Conservation (phyloP, 2,329 filamentous ascomycete genomes). For the Sporothrix brunneoviolacea region DNA sequence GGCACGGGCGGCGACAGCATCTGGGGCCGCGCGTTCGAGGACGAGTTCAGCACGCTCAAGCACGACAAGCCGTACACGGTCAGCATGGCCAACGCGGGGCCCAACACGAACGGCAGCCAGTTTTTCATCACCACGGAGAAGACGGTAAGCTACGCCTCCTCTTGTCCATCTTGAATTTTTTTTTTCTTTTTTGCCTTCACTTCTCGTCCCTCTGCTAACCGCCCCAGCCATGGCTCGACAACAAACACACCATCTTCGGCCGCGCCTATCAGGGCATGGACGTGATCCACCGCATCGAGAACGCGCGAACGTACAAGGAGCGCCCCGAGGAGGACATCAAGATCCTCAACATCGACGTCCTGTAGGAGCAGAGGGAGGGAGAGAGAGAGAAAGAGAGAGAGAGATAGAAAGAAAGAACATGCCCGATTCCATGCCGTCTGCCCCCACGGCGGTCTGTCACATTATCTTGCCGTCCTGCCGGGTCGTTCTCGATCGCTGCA, state of each 20-base stretch:
- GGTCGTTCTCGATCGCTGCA: neutral
- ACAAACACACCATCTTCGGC: slow-evolving; percentile 94
- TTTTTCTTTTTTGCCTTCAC: neutral
- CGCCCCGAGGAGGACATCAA: slow-evolving; percentile 97
- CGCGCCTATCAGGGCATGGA: slow-evolving; percentile 84
- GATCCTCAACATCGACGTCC: slow-evolving; percentile 77
- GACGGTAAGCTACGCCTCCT: slow-evolving; percentile 52
- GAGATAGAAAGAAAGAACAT: too few relatives aligned
- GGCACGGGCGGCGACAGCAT: slow-evolving; percentile 87
- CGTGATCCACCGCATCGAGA: slow-evolving; percentile 94
- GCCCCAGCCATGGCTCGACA: slow-evolving; percentile 78
- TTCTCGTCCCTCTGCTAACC: neutral
- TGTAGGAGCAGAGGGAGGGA: slow-evolving; percentile 26
- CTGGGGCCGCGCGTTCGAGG: slow-evolving; percentile 86
- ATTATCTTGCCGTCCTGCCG: slow-evolving; percentile 8
- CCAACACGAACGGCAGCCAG: slow-evolving; percentile 90
- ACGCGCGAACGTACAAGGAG: slow-evolving; percentile 76
- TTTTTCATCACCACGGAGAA: slow-evolving; percentile 99
- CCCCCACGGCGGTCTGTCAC: neutral
- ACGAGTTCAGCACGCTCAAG: slow-evolving; percentile 84
- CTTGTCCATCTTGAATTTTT: neutral
- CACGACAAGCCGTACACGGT: slow-evolving; percentile 96
- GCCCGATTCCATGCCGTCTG: too few relatives aligned
- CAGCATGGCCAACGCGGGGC: slow-evolving; percentile 96
- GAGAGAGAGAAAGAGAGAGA: neutral